Base-by-base conservation (phyloP, 495 filamentous ascomycete species). In the Rhizodiscina lignyota region DNA sequence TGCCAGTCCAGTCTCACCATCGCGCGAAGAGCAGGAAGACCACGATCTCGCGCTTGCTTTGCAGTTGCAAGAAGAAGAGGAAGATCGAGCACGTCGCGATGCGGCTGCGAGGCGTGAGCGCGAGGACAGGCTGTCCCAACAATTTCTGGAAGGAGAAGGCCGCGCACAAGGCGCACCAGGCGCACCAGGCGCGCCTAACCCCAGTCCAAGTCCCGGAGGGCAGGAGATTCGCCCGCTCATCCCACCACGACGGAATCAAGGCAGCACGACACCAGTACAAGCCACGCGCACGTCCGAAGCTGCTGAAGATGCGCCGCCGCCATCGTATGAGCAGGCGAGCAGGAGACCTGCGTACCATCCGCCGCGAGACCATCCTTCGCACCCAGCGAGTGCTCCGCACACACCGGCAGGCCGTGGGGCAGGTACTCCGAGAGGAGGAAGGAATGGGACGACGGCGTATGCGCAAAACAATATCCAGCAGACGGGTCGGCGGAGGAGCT, bases 1-100 rank as follows among this genome's bases (percentile, higher is more conserved):
- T 27, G n/a, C n/a, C n/a, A n/a, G n/a, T n/a, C n/a, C n/a, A n/a
- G n/a, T n/a, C n/a, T n/a, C n/a, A n/a, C n/a, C 13, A 20, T 47
- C 51, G 19, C 29, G 26, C n/a, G 49, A 41, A 21, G 74, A 80
- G 47, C 74, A 82, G 48, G 74, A 82, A 62, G 81, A 87, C 50
- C 70, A 77, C 34, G 82, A 87, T 40, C 58, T 87, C 2, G 81
- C 81, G 0, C 57, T 86, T 4, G 82, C 82, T 1, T 60, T 87
- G 17, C 80, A 84, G 54, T 62, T 86, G 2, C 82, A 87, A 50
- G 82, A 87, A 43, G 81, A 87, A 48, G 80, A 85, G 43, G 75
- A 86, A 43, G 70, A 79, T 48, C 64, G 67, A 1, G 67, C 78
- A 36, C 64, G 69, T 5, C 58, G 56, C 11, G 55, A 61, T 34